phyloP scores from a whole-genome alignment of 1,139 yeast genomes.

The Wickerhamomyces sp. region DNA sequence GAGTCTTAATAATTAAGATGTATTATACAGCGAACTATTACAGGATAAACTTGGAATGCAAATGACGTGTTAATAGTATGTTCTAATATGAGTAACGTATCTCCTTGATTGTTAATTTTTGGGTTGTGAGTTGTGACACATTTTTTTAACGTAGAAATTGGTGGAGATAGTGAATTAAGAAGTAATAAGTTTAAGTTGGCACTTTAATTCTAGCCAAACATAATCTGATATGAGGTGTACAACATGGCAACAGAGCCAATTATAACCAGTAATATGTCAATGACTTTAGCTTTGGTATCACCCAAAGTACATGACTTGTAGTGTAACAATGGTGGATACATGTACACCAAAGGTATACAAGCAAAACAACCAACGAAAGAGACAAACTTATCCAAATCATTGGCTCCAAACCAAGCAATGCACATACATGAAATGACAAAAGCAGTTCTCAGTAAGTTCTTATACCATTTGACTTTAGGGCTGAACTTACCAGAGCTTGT shows the following conservation, averaged over 20 bases:
- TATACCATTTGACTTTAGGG: conserved; percentile 56
- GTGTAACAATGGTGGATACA: conserved; percentile 78
- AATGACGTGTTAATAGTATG: too few species aligned
- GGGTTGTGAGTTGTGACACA: too few species aligned
- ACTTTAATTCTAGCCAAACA: conserved; percentile 25
- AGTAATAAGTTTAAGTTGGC: too few species aligned
- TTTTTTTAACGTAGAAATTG: background rate
- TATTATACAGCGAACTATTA: too few species aligned
- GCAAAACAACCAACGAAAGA: conserved; percentile 80
- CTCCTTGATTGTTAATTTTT: too few species aligned
- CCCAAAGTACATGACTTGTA: conserved; percentile 33
- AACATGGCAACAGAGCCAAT: conserved; percentile 59
- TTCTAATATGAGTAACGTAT: too few species aligned
- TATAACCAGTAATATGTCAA: conserved; percentile 46
- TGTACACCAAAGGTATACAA: conserved; percentile 77
- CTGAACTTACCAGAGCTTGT: conserved; percentile 52
- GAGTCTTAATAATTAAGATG: too few species aligned
- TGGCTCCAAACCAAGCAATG: conserved; percentile 58
- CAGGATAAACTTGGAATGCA: too few species aligned
- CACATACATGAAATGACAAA: conserved; percentile 51
- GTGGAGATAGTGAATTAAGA: too few species aligned
- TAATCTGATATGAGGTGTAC: conserved; percentile 62
- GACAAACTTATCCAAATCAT: conserved; percentile 65
- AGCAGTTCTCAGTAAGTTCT: conserved; percentile 50
- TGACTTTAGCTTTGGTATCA: conserved; percentile 20